Percentiles rank a stretch among this genome's conserved stretches.
Conservation (phyloP, 2,329 filamentous ascomycete genomes). For the Chaetomiaceae sp. region DNA sequence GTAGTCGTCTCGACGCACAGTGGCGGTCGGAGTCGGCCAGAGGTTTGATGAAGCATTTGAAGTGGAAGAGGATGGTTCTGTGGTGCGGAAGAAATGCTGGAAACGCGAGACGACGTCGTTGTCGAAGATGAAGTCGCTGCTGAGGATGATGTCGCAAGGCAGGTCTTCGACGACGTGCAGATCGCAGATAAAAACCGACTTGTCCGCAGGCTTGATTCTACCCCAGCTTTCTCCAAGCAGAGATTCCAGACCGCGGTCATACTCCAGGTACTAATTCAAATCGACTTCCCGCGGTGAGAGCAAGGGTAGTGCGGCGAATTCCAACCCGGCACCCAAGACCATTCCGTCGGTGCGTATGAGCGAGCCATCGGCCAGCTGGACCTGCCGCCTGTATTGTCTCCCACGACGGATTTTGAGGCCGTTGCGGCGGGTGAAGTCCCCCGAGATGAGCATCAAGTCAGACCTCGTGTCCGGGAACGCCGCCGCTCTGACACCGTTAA, state of each 20-base stretch:
- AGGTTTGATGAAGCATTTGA: too few species aligned
- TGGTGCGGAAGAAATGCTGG: too few species aligned
- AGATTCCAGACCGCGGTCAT: too few species aligned
- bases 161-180: constrained; percentile 9
- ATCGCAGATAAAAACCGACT: constrained; percentile 6
- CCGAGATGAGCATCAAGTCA: constrained; percentile 11
- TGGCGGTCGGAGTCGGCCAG: too few species aligned
- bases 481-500: constrained; percentile 2
- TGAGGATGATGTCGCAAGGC: constrained; percentile 9
- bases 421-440: constrained; percentile 5
- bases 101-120: constrained; percentile 1
- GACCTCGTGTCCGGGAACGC: constrained; percentile 8
- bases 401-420: neutral
- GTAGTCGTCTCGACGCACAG: too few species aligned
- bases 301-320: constrained; percentile 1
- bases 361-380: constrained; percentile 1
- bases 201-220: too few species aligned
- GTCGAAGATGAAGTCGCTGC: constrained; percentile 7
- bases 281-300: too few species aligned
- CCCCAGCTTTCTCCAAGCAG: too few species aligned
- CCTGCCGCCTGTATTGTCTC: neutral
- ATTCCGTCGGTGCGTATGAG: constrained; percentile 3
- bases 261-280: too few species aligned
- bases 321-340: neutral
- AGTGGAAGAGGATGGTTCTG: too few species aligned